Percentiles rank a stretch among this genome's conserved stretches.
Evolutionary conservation across 768 basidiomycete genomes (phyloP).

Genomic region (Clathrus columnatus): DNA sequence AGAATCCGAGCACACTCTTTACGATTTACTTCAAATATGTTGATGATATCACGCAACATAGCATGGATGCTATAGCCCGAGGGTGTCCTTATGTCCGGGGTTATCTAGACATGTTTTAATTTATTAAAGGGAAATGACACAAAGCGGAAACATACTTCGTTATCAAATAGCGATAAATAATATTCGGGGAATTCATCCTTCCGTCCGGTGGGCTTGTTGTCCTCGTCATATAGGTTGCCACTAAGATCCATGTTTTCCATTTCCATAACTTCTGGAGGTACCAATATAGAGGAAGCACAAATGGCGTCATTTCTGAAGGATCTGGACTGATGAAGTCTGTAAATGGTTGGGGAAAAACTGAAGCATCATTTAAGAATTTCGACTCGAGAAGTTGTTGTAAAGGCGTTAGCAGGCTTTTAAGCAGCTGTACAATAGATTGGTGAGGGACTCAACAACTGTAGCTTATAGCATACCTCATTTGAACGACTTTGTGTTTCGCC

Average conservation of each 20-base stretch:
- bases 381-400: conserved; percentile 53
- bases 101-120: conserved; percentile 39
- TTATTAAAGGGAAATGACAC: neutral
- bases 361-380: conserved; percentile 48
- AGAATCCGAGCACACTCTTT: conserved; percentile 88
- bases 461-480: conserved; percentile 43
- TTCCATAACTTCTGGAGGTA: conserved; percentile 83
- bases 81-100: conserved; percentile 65
- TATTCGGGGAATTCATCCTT: conserved; percentile 80
- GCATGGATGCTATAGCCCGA: conserved; percentile 75
- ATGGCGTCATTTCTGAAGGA: conserved; percentile 34
- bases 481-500: conserved; percentile 30
- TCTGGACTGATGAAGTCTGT: conserved; percentile 37
- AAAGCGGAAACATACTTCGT: conserved; percentile 28
- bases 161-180: conserved; percentile 59
- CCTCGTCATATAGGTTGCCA: conserved; percentile 32
- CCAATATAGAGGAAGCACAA: conserved; percentile 66
- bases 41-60: conserved; percentile 64
- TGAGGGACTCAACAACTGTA: neutral
- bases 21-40: conserved; percentile 92
- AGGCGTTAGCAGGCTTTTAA: conserved; percentile 61
- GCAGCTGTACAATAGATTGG: conserved; percentile 38
- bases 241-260: conserved; percentile 65
- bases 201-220: conserved; percentile 47
- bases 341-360: conserved; percentile 61